Conservation (phyloP, 2,329 filamentous ascomycete genomes). For the Reticulascus tulasneorum region DNA sequence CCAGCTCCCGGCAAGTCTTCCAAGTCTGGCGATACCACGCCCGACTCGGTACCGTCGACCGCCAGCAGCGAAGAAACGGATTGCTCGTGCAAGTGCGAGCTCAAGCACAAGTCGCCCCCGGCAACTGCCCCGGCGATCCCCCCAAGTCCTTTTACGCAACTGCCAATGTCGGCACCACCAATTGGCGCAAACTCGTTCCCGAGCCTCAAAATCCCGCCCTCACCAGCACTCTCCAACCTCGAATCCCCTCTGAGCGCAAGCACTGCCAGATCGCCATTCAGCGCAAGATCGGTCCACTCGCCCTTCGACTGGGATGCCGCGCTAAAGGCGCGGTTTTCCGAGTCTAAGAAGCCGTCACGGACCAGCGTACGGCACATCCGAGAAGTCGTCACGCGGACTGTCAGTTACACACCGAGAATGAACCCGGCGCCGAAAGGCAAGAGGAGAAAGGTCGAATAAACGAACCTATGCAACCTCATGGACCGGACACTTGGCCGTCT, state of each 20-base stretch:
- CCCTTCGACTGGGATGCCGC: slow-evolving; percentile 77
- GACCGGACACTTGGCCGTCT: too few relatives aligned
- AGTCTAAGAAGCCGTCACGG: slow-evolving; percentile 51
- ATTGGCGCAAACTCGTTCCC: slow-evolving; percentile 57
- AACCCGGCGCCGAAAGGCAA: slow-evolving; percentile 90
- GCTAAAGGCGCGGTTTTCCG: slow-evolving; percentile 62
- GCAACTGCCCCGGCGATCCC: slow-evolving; percentile 36
- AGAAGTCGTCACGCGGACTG: slow-evolving; percentile 90
- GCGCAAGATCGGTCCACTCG: slow-evolving; percentile 60
- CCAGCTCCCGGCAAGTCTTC: slow-evolving; percentile 55
- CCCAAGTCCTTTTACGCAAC: slow-evolving; percentile 48
- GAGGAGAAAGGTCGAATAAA: slow-evolving; percentile 66
- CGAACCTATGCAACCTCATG: too few relatives aligned
- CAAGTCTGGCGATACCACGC: slow-evolving; percentile 43
- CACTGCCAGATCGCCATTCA: slow-evolving; percentile 67
- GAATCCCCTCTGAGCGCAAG: slow-evolving; percentile 67
- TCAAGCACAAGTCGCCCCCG: slow-evolving; percentile 39
- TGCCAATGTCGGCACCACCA: slow-evolving; percentile 58
- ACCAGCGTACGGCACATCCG: slow-evolving; percentile 69
- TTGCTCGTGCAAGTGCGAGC: slow-evolving; percentile 54
- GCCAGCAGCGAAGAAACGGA: slow-evolving; percentile 50
- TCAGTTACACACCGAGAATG: slow-evolving; percentile 84
- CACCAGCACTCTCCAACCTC: slow-evolving; percentile 62
- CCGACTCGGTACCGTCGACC: slow-evolving; percentile 36
- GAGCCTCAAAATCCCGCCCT: slow-evolving; percentile 73